Percentiles rank a stretch among this genome's conserved stretches.
Evolutionary conservation across 495 filamentous ascomycete species (phyloP).

Genomic region (Podospora bellae-mahoneyi): DNA sequence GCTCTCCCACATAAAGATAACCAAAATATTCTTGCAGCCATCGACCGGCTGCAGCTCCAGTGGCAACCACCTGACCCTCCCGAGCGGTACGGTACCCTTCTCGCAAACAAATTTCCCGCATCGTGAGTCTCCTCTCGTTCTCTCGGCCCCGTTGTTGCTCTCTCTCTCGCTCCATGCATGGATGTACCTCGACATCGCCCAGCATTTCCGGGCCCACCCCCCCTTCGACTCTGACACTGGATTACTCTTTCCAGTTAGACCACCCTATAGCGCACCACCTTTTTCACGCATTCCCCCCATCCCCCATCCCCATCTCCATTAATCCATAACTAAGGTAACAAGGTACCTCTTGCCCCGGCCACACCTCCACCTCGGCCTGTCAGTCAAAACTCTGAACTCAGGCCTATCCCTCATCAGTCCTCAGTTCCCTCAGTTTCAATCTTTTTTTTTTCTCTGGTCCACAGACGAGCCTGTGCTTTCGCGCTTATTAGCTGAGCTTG

Average conservation of each 20-base stretch:
- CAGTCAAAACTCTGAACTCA: slow-evolving; percentile 7
- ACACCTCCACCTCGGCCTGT: slow-evolving; percentile 1
- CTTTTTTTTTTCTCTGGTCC: slow-evolving; percentile 1
- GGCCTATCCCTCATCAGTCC: background rate
- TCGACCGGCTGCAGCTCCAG: background rate
- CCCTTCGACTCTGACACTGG: background rate
- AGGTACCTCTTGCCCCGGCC: background rate
- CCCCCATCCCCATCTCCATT: background rate
- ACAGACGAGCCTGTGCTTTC: slow-evolving; percentile 6
- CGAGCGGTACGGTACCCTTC: background rate
- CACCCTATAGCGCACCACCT: slow-evolving; percentile 2
- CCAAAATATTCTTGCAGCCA: background rate
- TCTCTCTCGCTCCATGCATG: slow-evolving; percentile 1
- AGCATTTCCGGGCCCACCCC: background rate
- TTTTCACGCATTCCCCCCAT: slow-evolving; percentile 1
- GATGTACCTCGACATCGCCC: slow-evolving; percentile 2
- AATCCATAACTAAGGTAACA: background rate
- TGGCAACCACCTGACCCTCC: background rate
- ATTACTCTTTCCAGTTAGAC: background rate
- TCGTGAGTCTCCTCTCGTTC: slow-evolving; percentile 9
- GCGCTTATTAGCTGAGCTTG: slow-evolving; percentile 4
- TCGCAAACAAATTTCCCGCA: slow-evolving; percentile 7
- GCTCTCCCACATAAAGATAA: background rate
- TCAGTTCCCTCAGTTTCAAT: background rate
- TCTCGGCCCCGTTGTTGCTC: slow-evolving; percentile 16